A percentile compares a stretch with the other conserved stretches of the same genome.
These are phyloP conservation scores for Gloeopeniophorella convolvens DNA, from an alignment of 768 basidiomycete genomes.

Conservation along the genomic window DNA sequence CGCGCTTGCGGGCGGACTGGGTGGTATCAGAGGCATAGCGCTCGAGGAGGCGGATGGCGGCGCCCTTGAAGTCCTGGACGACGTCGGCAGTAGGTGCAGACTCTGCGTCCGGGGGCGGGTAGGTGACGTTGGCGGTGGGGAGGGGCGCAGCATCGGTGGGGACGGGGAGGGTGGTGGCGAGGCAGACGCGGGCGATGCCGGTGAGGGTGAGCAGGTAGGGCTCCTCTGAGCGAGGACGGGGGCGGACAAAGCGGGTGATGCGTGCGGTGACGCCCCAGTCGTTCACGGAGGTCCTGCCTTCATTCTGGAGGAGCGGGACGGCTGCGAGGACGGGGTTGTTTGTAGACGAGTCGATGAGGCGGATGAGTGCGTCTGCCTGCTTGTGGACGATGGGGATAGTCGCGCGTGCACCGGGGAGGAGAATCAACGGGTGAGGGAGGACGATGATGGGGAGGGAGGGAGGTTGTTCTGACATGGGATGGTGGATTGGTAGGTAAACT, in stretches of 20 bases:
- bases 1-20: slow-evolving; percentile 43
- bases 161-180: slow-evolving; percentile 39
- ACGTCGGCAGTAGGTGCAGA: slow-evolving; percentile 44
- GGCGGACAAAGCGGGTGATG: slow-evolving; percentile 61
- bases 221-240: slow-evolving; percentile 48
- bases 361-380: slow-evolving; percentile 58
- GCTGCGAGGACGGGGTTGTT: slow-evolving; percentile 64
- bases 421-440: slow-evolving; percentile 63
- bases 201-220: slow-evolving; percentile 67
- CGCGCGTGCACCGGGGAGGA: slow-evolving; percentile 67
- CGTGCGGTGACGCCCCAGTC: slow-evolving; percentile 68
- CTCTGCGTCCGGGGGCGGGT: slow-evolving; percentile 32
- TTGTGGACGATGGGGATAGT: slow-evolving; percentile 58
- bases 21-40: slow-evolving; percentile 42
- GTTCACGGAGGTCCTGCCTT: slow-evolving; percentile 27
- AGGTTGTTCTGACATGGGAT: background rate
- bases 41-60: slow-evolving; percentile 61
- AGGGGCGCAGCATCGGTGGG: slow-evolving; percentile 39
- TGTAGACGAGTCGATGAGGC: slow-evolving; percentile 64
- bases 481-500: no score
- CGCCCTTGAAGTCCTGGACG: slow-evolving; percentile 62
- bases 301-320: slow-evolving; percentile 41
- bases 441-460: slow-evolving; percentile 55
- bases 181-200: slow-evolving; percentile 60
- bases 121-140: slow-evolving; percentile 22